Evolutionary conservation across 2,329 filamentous ascomycete genomes (phyloP).

Genomic region (Ascocoryne sarcoides): DNA sequence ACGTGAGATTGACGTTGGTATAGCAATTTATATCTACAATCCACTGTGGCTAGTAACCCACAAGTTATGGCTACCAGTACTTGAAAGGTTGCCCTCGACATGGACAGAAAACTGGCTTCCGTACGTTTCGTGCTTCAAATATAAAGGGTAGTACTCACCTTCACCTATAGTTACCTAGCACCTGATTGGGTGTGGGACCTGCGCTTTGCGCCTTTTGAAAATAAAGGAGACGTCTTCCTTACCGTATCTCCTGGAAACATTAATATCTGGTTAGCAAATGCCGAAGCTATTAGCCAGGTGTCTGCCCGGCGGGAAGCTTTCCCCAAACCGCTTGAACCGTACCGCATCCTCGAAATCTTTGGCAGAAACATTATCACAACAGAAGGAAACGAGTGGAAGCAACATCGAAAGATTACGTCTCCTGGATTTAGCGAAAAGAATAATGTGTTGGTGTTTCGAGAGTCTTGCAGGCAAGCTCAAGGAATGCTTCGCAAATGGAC

Average conservation of each 20-base stretch:
- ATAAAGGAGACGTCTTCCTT: slow-evolving; percentile 55
- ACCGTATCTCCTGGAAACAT: slow-evolving; percentile 49
- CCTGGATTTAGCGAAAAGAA: slow-evolving; percentile 72
- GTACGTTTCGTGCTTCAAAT: slow-evolving; percentile 31
- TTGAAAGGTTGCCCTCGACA: slow-evolving; percentile 44
- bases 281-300: slow-evolving; percentile 58
- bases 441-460: slow-evolving; percentile 55
- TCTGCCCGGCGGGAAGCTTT: slow-evolving; percentile 60
- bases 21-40: slow-evolving; percentile 43
- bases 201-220: slow-evolving; percentile 48
- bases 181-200: slow-evolving; percentile 52
- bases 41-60: slow-evolving; percentile 47
- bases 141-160: neutral
- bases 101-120: slow-evolving; percentile 51
- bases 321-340: slow-evolving; percentile 55
- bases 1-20: slow-evolving; percentile 4
- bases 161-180: slow-evolving; percentile 37
- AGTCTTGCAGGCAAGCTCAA: slow-evolving; percentile 54
- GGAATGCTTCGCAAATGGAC: slow-evolving; percentile 53
- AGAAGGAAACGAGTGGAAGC: slow-evolving; percentile 61
- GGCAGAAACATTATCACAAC: slow-evolving; percentile 64
- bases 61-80: slow-evolving; percentile 44
- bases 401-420: slow-evolving; percentile 63
- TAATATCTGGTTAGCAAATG: slow-evolving; percentile 40
- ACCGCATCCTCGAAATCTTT: slow-evolving; percentile 53